Conservation (phyloP, 768 basidiomycete species). For the Mycena latifolia region DNA sequence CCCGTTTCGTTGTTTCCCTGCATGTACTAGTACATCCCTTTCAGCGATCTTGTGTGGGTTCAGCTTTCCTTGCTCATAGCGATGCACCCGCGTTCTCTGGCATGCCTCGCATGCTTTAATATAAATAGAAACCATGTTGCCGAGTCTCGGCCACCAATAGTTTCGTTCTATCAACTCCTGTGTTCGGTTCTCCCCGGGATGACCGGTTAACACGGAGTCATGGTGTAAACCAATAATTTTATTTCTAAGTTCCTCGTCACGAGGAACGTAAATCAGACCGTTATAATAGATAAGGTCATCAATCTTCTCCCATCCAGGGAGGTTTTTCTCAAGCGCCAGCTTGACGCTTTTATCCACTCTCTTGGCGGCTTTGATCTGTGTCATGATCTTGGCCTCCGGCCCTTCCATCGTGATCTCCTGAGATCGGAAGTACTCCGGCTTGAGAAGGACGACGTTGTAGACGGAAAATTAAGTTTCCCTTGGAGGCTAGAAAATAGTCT, state of each 20-base stretch:
- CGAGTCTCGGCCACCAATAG: not conserved
- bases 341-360: not conserved
- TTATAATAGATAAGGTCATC: not conserved
- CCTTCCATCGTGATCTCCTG: not conserved
- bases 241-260: not conserved
- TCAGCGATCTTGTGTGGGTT: constrained; percentile 5
- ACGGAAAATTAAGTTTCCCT: too few relatives aligned
- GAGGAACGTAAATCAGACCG: not conserved
- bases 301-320: not conserved
- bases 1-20: too few relatives aligned
- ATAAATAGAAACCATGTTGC: not conserved
- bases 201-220: not conserved
- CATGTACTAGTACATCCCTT: too few relatives aligned
- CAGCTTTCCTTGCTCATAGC: not conserved
- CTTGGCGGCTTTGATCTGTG: not conserved
- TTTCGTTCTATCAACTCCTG: not conserved
- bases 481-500: too few relatives aligned
- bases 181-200: not conserved
- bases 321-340: not conserved
- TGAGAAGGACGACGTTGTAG: too few relatives aligned
- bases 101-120: not conserved
- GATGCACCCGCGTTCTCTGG: not conserved
- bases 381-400: not conserved
- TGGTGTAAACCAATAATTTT: not conserved
- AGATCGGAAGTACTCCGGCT: not conserved